Evolutionary conservation across 257 asterid species (phyloP).

Genomic region (Ajuga chamaepitys): DNA sequence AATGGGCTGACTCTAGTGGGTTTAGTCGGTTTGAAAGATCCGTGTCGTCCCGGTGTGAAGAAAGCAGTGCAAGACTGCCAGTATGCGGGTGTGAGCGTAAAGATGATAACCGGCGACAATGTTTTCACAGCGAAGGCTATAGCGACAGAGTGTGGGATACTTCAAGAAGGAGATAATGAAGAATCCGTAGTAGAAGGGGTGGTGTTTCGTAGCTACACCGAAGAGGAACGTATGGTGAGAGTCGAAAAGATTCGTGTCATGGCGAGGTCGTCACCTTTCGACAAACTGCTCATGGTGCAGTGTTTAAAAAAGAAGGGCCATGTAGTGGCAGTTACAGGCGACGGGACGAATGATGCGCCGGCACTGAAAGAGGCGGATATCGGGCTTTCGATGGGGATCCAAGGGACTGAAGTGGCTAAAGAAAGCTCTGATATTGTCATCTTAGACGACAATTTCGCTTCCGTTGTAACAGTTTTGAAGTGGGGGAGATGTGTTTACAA

Average conservation of each 20-base stretch:
- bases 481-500: slow-evolving; percentile 41
- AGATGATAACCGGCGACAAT: slow-evolving; percentile 83
- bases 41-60: slow-evolving; percentile 55
- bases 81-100: slow-evolving; percentile 51
- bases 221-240: slow-evolving; percentile 47
- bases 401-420: slow-evolving; percentile 65
- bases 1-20: slow-evolving; percentile 38
- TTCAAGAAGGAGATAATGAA: slow-evolving; percentile 6
- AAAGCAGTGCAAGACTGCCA: slow-evolving; percentile 60
- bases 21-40: slow-evolving; percentile 60
- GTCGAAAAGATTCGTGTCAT: slow-evolving; percentile 48
- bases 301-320: slow-evolving; percentile 53
- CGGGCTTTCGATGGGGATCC: slow-evolving; percentile 71
- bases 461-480: slow-evolving; percentile 41
- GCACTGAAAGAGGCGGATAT: slow-evolving; percentile 66
- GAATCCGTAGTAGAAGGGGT: slow-evolving; percentile 55
- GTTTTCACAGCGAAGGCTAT: slow-evolving; percentile 68
- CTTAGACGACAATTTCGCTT: slow-evolving; percentile 54
- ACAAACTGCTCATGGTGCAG: slow-evolving; percentile 75
- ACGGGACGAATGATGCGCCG: slow-evolving; percentile 66
- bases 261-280: slow-evolving; percentile 77
- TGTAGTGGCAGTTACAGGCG: slow-evolving; percentile 74
- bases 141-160: slow-evolving; percentile 75
- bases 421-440: slow-evolving; percentile 71
- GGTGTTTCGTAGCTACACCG: slow-evolving; percentile 51